Evolutionary conservation across 306 rosid genomes (phyloP).

Genomic region (Rosa persica): DNA sequence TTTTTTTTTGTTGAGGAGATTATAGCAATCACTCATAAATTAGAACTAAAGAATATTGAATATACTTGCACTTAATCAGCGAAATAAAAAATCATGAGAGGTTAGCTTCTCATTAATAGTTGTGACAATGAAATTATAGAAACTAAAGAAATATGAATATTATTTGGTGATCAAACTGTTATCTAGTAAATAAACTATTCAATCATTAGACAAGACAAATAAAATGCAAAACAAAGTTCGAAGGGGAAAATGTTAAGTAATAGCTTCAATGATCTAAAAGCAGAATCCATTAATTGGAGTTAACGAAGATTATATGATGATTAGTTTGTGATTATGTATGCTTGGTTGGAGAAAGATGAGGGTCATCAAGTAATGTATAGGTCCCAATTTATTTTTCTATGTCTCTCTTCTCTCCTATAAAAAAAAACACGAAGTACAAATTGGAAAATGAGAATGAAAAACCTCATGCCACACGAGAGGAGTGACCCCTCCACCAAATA

Average conservation of each 20-base stretch:
- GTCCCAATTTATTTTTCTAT: conserved; percentile 42
- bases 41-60: not conserved
- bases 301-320: conserved; percentile 48
- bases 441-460: conserved; percentile 57
- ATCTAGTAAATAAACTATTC: not conserved
- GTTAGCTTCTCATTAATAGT: not conserved
- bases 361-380: conserved; percentile 25
- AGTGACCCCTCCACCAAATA: conserved; percentile 32
- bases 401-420: conserved; percentile 39
- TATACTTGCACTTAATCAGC: not conserved
- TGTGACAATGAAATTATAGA: not conserved
- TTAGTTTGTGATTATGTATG: conserved; percentile 32
- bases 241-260: not conserved
- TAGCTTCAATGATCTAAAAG: not conserved
- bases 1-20: too few relatives aligned
- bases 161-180: not conserved
- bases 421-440: conserved; percentile 50
- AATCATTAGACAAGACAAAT: not conserved
- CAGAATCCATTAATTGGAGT: conserved; percentile 13
- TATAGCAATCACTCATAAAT: too few relatives aligned
- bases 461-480: conserved; percentile 64
- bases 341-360: conserved; percentile 5
- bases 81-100: not conserved
- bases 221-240: not conserved
- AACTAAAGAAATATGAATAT: not conserved